Evolutionary conservation across 768 basidiomycete species (phyloP), one percentile per base, ranked within the genome.

Genomic region (Leccinellum albellum): DNA sequence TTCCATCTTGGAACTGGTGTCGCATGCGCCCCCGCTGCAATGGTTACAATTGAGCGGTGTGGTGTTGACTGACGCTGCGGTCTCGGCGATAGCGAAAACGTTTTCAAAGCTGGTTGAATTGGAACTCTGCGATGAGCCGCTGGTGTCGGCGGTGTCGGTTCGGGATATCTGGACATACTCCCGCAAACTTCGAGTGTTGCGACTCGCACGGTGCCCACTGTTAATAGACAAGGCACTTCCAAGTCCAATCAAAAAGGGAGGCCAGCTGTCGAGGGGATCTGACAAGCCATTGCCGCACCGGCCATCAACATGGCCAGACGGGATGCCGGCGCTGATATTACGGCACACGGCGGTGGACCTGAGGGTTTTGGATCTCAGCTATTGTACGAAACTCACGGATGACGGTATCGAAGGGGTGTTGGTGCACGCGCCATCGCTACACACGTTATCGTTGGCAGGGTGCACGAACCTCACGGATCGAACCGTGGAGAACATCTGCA

Each of bases 171-270:
- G 94, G 80, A 78, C 80, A 29, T 91, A 85, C 71, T 88, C 88
- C 46, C 83, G 89, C 60, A 89, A 85, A 66, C 76, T 98, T 53
- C 80, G 90, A 8, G 83, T 80, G 47, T 69, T 97, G 58, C 85
- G 88, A 62, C 74, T 98, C 48, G 86, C 89, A 37, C 87, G 89
- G 52, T 97, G 93, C 70, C 70, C 80, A 26, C 76, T 84, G 14
- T 73, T 97, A 62, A 89, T 89, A 26, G 91, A 95, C 75, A 85
- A 80, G 63, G 85, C 85, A 1, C 90, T 95, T 70, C 92, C 92
- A 12, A 79, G 80, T 46, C 66, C 73, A 4, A 56, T 69, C 45
- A 74, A 78, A 59, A 74, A 77, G 58, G 68, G 65, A 28, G 63
- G 64, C 23, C 66, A 71, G 15, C 46, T 58, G 8, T 50, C 66